Evolutionary conservation across 2,329 filamentous ascomycete genomes (phyloP).

Genomic region (Ascochyta fabae): DNA sequence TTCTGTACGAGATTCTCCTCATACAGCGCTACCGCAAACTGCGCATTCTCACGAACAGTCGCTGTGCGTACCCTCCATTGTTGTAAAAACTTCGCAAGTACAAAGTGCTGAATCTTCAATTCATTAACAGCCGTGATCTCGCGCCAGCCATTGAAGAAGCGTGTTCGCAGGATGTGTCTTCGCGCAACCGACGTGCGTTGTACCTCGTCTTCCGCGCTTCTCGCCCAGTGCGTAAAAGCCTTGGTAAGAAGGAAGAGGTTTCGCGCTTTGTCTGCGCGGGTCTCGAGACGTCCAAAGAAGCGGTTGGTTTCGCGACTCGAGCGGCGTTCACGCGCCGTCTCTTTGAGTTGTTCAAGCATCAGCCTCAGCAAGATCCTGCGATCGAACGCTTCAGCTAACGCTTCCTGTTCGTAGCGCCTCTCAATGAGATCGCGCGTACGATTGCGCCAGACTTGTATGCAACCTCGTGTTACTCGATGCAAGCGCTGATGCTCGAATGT

Average conservation of each 20-base stretch:
- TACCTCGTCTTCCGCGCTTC: slow-evolving; percentile 67
- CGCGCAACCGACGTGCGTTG: slow-evolving; percentile 71
- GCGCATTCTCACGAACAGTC: slow-evolving; percentile 45
- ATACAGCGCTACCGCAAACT: slow-evolving; percentile 38
- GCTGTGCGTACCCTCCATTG: slow-evolving; percentile 58
- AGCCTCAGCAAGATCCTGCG: slow-evolving; percentile 58
- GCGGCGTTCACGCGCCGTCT: slow-evolving; percentile 43
- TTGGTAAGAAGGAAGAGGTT: slow-evolving; percentile 70
- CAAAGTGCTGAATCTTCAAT: slow-evolving; percentile 59
- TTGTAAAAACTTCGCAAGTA: slow-evolving; percentile 61
- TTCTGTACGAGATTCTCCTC: slow-evolving; percentile 43
- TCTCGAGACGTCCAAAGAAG: slow-evolving; percentile 64
- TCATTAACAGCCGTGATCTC: slow-evolving; percentile 69
- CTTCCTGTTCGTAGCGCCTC: slow-evolving; percentile 33
- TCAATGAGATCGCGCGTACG: slow-evolving; percentile 44
- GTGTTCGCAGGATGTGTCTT: slow-evolving; percentile 71
- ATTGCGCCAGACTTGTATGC: slow-evolving; percentile 57
- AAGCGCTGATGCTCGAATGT: slow-evolving; percentile 46
- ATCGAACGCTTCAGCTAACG: slow-evolving; percentile 57
- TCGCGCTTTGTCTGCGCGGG: slow-evolving; percentile 67
- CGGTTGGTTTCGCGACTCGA: slow-evolving; percentile 56
- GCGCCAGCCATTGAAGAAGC: slow-evolving; percentile 73
- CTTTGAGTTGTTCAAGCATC: slow-evolving; percentile 54
- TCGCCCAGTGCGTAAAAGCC: slow-evolving; percentile 73
- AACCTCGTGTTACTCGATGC: slow-evolving; percentile 33